Evolutionary conservation across 73 alveolate genomes (phyloP).

Genomic region (Symbiodinium pilosum): DNA sequence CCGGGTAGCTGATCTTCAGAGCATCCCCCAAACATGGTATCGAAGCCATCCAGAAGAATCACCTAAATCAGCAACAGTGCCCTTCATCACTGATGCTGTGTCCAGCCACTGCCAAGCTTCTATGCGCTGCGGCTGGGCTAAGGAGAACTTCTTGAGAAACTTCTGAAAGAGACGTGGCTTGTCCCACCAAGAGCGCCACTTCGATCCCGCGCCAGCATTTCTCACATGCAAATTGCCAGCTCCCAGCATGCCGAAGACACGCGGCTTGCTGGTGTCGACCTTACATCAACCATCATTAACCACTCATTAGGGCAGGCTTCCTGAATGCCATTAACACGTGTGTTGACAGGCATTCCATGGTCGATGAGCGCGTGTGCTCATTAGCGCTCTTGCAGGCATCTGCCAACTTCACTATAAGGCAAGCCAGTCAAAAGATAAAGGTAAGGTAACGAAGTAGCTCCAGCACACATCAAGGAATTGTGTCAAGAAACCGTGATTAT

Average conservation of each 20-base stretch:
- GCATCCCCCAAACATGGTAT: slow-evolving; percentile 82
- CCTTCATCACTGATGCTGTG: no score
- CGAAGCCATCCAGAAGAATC: slow-evolving; percentile 61
- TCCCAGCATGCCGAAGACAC: slow-evolving; percentile 37
- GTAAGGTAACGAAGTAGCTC: no score
- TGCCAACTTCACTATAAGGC: no score
- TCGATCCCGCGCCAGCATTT: slow-evolving; percentile 29
- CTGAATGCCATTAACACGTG: no score
- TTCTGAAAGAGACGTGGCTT: slow-evolving; percentile 71
- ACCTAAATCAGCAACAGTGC: no score
- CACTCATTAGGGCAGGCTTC: no score
- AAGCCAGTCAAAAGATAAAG: no score
- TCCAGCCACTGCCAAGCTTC: not conserved
- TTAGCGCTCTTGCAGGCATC: no score
- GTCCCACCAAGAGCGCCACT: slow-evolving; percentile 54
- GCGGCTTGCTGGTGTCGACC: slow-evolving; percentile 63
- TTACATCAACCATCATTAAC: not conserved
- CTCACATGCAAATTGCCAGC: not conserved
- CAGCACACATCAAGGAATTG: not conserved
- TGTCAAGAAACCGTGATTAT: slow-evolving; percentile 30
- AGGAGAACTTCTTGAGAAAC: slow-evolving; percentile 25
- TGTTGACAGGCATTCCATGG: not conserved
- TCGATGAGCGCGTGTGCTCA: no score
- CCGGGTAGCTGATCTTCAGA: slow-evolving; percentile 18
- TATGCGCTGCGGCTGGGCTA: not conserved